Conservation (phyloP, 495 filamentous ascomycete species). For the Tetracladium setigerum region DNA sequence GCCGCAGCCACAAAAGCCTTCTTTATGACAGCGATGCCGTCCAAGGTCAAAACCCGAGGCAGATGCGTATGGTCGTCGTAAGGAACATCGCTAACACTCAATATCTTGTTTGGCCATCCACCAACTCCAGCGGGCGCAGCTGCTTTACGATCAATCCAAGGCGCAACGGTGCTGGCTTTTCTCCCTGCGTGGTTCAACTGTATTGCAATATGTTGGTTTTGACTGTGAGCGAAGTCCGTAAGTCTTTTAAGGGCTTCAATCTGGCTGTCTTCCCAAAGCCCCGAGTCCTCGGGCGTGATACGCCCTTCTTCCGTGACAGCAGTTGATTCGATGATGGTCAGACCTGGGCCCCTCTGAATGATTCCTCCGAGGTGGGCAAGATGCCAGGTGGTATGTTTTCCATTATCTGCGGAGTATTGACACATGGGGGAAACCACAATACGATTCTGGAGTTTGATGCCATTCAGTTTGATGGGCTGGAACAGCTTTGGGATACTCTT, state of each 20-base stretch:
- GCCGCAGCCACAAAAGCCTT: slow-evolving; percentile 42
- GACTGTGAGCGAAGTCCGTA: slow-evolving; percentile 61
- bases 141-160: slow-evolving; percentile 47
- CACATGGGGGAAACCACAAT: slow-evolving; percentile 54
- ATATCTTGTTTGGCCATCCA: slow-evolving; percentile 52
- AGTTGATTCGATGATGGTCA: slow-evolving; percentile 66
- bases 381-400: slow-evolving; percentile 56
- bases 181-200: slow-evolving; percentile 70
- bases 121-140: slow-evolving; percentile 38
- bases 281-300: slow-evolving; percentile 62
- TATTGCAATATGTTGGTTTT: slow-evolving; percentile 60
- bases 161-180: slow-evolving; percentile 59
- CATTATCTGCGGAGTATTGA: slow-evolving; percentile 60
- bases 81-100: slow-evolving; percentile 32
- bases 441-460: slow-evolving; percentile 51
- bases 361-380: slow-evolving; percentile 45
- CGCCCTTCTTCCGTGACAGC: slow-evolving; percentile 60
- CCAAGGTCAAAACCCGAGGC: slow-evolving; percentile 47
- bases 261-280: slow-evolving; percentile 71
- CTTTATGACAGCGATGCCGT: slow-evolving; percentile 51
- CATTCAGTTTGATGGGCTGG: no score
- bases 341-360: slow-evolving; percentile 52
- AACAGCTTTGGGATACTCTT: slow-evolving; percentile 48
- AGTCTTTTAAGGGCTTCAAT: slow-evolving; percentile 52
- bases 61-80: slow-evolving; percentile 40